These are phyloP conservation scores for Triticum dicoccoides DNA, from an alignment of 176 grass and related monocot genomes.

Conservation along the genomic window DNA sequence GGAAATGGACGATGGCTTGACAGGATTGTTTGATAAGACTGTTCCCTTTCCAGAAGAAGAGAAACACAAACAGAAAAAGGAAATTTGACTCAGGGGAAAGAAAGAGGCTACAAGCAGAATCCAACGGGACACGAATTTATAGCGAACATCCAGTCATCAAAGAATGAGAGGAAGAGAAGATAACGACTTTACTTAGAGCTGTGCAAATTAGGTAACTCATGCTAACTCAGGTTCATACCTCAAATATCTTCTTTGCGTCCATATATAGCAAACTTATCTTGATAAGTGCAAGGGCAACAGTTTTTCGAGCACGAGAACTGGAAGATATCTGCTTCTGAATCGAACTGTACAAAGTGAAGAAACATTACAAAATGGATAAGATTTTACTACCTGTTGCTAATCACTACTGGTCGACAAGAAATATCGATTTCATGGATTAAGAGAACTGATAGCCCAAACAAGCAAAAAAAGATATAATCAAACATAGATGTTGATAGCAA, in stretches of 20 bases:
- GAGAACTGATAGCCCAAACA: background rate
- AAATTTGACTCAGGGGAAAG: conserved; percentile 8
- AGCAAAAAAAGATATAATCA: background rate
- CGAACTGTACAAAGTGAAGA: conserved; percentile 61
- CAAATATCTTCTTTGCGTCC: conserved; percentile 77
- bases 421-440: background rate
- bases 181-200: conserved; percentile 7
- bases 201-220: background rate
- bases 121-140: background rate
- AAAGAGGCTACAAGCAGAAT: conserved; percentile 22
- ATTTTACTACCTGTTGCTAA: background rate
- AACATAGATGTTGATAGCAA: background rate
- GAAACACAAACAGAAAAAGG: background rate
- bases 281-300: conserved; percentile 69
- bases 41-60: conserved; percentile 63
- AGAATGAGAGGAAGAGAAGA: conserved; percentile 9
- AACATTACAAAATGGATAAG: conserved; percentile 27
- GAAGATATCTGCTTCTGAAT: conserved; percentile 87
- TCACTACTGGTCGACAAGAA: background rate
- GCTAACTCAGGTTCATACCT: conserved; percentile 41
- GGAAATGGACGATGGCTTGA: conserved; percentile 39
- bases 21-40: conserved; percentile 52
- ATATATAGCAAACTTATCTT: conserved; percentile 93
- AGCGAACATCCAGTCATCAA: background rate
- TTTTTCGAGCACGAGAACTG: conserved; percentile 55